Evolutionary conservation across 2,329 filamentous ascomycete genomes (phyloP), one percentile per base, ranked within the genome.

Genomic region (Sclerotinia subarctica): DNA sequence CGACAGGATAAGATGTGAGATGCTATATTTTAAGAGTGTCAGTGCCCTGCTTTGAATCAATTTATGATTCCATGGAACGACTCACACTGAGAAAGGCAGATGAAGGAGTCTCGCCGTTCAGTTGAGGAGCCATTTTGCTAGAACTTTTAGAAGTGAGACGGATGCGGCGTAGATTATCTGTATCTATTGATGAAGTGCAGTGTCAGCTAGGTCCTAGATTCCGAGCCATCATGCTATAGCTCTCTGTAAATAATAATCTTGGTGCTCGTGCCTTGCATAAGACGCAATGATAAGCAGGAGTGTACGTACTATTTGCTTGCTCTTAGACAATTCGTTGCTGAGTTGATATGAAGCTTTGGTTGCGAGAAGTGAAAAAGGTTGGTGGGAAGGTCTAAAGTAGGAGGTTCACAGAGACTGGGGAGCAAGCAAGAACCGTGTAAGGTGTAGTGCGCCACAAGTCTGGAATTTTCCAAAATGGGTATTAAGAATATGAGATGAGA

Each of bases 1-100:
- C 86, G 73, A 96, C 80, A 52, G 94, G 94, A 81, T 96, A 97
- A 73, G 89, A 90, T 74, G 88, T 84, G 71, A 97, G 85, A 78
- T 97, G 94, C 92, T 96, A 74, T 52, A 21, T 26, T 47, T 13
- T 17, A 38, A 44, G 42, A 47, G 57, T 60, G 68, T 68, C 51
- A 56, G 32, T 52, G 59, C n/a, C 46, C 29, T 54, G n/a, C 24
- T 47, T 56, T 59, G 42, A 65, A 46, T 2, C 32, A 64, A 46
- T 44, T 66, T 44, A 49, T 62, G 46, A 32, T 7, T 52, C 35
- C n/a, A 38, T 69, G 79, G 49, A 80, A 85, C 83, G 76, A 83
- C 79, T 51, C 54, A 66, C 64, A 17, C 32, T 59, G 67, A 86
- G 66, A 74, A 85, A 85, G 67, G 81, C 82, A 60, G 83, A 86